These are phyloP conservation scores for Sanghuangporus baumii DNA, from an alignment of 1,284 basidiomycete genomes.

Conservation along the genomic window DNA sequence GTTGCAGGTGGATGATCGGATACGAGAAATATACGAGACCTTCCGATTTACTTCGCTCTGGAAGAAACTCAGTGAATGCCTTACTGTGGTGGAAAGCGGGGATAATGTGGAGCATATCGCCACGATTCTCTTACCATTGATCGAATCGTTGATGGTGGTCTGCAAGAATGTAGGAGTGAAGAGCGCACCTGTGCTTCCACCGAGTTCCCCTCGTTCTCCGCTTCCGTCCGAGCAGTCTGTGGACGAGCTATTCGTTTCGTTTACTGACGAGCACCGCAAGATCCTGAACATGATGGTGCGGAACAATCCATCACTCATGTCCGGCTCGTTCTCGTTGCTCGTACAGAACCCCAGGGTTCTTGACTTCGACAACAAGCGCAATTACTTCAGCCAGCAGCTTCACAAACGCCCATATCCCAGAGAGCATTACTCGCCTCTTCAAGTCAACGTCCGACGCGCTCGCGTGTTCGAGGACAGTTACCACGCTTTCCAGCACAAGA, in stretches of 20 bases:
- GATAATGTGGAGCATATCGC: conserved; percentile 82
- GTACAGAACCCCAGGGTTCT: conserved; percentile 95
- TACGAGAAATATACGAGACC: conserved; percentile 79
- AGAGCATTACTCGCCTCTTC: conserved; percentile 80
- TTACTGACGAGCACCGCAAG: conserved; percentile 94
- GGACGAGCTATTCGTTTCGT: conserved; percentile 88
- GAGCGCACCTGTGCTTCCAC: conserved; percentile 45
- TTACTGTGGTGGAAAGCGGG: conserved; percentile 76
- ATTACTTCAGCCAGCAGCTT: conserved; percentile 96
- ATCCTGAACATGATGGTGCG: conserved; percentile 96
- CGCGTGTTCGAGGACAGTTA: conserved; percentile 98
- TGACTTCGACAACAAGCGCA: conserved; percentile 99
- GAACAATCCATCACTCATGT: conserved; percentile 97
- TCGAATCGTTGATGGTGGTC: conserved; percentile 96
- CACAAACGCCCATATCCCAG: conserved; percentile 79
- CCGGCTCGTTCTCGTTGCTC: conserved; percentile 94
- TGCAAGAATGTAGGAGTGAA: conserved; percentile 88
- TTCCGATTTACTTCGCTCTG: conserved; percentile 86
- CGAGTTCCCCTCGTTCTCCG: conserved; percentile 62
- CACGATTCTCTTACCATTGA: conserved; percentile 85
- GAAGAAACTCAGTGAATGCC: conserved; percentile 80
- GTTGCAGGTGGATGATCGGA: conserved; percentile 67
- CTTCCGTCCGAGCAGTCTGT: conserved; percentile 63
- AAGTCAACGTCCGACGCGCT: conserved; percentile 88
- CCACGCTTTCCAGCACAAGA: conserved; percentile 84